A percentile compares a stretch with the other conserved stretches of the same genome.
Evolutionary conservation across 2,329 filamentous ascomycete species (phyloP).

Genomic region (Fusarium mundagurra): DNA sequence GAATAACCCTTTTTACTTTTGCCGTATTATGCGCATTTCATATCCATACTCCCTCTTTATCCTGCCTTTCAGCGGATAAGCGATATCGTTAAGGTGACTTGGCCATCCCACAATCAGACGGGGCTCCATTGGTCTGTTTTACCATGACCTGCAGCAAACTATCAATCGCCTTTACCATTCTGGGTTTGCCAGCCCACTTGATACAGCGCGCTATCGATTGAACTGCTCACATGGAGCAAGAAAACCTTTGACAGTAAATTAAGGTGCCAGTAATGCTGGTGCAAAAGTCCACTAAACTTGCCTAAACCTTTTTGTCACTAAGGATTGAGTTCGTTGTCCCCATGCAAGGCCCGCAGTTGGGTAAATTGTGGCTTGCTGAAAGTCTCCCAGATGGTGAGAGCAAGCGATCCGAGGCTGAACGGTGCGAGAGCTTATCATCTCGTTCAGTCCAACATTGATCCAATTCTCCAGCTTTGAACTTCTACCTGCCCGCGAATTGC

Average conservation of each 20-base stretch:
- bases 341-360: rapidly evolving
- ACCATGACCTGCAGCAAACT: neutral
- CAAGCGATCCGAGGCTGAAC: too few species aligned
- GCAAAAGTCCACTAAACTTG: rapidly evolving
- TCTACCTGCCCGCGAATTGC: neutral
- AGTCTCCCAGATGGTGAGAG: neutral
- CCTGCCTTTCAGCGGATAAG: neutral
- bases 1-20: neutral
- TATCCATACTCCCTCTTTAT: neutral
- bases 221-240: neutral
- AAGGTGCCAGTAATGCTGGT: neutral
- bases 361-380: neutral
- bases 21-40: rapidly evolving
- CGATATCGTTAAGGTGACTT: neutral
- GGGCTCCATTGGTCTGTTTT: too few species aligned
- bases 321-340: too few species aligned
- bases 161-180: neutral
- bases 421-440: too few species aligned
- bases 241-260: rapidly evolving
- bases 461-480: neutral
- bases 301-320: rapidly evolving
- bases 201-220: neutral
- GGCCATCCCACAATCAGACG: neutral
- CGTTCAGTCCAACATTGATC: rapidly evolving
- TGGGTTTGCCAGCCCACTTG: neutral